Evolutionary conservation across 1,284 basidiomycete species (phyloP).

Genomic region (Cutaneotrichosporon dermatis): DNA sequence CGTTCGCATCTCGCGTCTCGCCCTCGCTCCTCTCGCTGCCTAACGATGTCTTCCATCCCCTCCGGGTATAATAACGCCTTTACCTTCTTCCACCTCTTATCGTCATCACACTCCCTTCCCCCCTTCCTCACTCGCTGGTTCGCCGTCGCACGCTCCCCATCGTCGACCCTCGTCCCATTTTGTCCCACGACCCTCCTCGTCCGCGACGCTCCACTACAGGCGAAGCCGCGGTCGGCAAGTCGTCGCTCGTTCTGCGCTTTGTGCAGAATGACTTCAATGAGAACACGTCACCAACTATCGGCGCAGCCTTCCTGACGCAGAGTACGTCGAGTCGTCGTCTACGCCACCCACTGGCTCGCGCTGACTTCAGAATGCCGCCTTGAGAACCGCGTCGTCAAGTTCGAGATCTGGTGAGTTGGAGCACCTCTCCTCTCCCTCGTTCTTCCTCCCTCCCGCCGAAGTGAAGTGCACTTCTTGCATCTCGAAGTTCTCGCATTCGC

Average conservation of each 20-base stretch:
- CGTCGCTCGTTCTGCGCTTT: slow-evolving; percentile 96
- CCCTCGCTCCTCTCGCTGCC: neutral
- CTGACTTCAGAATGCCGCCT: slow-evolving; percentile 46
- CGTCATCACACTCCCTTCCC: no score
- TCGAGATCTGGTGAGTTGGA: slow-evolving; percentile 49
- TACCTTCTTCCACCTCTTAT: no score
- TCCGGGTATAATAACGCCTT: no score
- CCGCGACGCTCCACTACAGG: slow-evolving; percentile 54
- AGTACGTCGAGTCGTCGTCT: slow-evolving; percentile 27
- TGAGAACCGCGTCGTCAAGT: slow-evolving; percentile 51
- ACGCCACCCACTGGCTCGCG: neutral
- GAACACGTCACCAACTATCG: slow-evolving; percentile 75
- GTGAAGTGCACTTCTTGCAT: no score
- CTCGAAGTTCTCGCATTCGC: no score
- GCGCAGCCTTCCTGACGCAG: slow-evolving; percentile 69
- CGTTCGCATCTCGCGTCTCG: neutral
- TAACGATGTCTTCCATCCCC: no score
- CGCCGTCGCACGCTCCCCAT: no score
- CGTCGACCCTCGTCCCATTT: neutral
- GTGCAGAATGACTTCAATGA: slow-evolving; percentile 56
- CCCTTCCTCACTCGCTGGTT: no score
- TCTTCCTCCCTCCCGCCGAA: no score
- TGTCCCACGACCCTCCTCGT: neutral
- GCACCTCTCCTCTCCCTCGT: no score
- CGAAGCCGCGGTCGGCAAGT: slow-evolving; percentile 98